Evolutionary conservation across 139 green algal species (phyloP).

Genomic region (Marvania coccoides): DNA sequence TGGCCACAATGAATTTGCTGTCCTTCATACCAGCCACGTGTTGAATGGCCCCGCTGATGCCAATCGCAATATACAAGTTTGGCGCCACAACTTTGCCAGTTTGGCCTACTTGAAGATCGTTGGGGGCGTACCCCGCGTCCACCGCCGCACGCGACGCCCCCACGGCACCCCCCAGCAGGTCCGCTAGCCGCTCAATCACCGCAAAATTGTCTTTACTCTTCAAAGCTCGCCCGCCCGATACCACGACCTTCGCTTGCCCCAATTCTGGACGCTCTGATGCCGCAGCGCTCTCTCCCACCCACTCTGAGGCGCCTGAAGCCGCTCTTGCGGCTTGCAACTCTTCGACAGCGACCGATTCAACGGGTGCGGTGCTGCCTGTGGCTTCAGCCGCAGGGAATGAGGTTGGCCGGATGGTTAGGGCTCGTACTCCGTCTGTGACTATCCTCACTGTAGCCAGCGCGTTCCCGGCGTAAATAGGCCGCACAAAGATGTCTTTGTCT

Average conservation of each 20-base stretch:
- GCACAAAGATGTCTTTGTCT: slow-evolving; percentile 57
- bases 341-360: slow-evolving; percentile 37
- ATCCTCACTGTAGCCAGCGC: slow-evolving; percentile 67
- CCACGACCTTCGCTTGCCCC: slow-evolving; percentile 54
- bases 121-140: slow-evolving; percentile 78
- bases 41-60: slow-evolving; percentile 93
- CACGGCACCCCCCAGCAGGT: slow-evolving; percentile 76
- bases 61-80: slow-evolving; percentile 88
- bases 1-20: slow-evolving; percentile 83
- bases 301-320: slow-evolving; percentile 19
- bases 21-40: slow-evolving; percentile 90
- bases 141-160: slow-evolving; percentile 85
- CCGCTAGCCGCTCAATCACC: slow-evolving; percentile 74
- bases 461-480: slow-evolving; percentile 90
- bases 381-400: slow-evolving; percentile 44
- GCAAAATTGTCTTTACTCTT: slow-evolving; percentile 79
- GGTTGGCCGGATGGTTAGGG: slow-evolving; percentile 72
- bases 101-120: slow-evolving; percentile 93
- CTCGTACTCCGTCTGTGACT: slow-evolving; percentile 12
- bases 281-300: slow-evolving; percentile 34
- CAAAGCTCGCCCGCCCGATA: slow-evolving; percentile 77
- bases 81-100: slow-evolving; percentile 94
- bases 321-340: slow-evolving; percentile 30
- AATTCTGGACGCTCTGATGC: slow-evolving; percentile 67
- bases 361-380: not conserved